phyloP scores from a whole-genome alignment of 2,329 filamentous ascomycete genomes.

The Stromatinia cepivora region DNA sequence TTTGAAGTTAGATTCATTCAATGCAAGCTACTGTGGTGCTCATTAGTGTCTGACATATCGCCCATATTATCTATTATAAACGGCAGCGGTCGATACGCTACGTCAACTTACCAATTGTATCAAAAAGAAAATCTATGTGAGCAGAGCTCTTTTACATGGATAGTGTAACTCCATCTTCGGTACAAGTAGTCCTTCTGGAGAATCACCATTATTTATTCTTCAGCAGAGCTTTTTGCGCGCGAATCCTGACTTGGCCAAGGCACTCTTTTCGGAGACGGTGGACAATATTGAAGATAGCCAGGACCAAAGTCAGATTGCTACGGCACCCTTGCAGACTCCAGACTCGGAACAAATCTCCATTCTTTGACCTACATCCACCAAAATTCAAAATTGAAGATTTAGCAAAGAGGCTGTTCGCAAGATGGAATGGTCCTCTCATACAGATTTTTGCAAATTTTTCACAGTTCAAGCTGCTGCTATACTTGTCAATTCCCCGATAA shows the following conservation, averaged over 20 bases:
- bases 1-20: not conserved
- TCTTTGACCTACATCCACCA: not conserved
- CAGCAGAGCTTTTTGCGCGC: not conserved
- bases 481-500: not conserved
- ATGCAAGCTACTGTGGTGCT: not conserved
- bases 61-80: not conserved
- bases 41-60: not conserved
- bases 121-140: not conserved
- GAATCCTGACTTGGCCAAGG: not conserved
- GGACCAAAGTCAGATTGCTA: not conserved
- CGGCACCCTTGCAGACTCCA: not conserved
- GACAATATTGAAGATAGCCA: not conserved
- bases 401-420: conserved; percentile 31
- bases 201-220: not conserved
- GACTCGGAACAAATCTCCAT: not conserved
- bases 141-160: not conserved
- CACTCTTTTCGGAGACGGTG: not conserved
- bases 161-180: not conserved
- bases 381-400: conserved; percentile 31
- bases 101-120: not conserved
- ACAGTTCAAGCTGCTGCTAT: not conserved
- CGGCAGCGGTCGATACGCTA: not conserved
- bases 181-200: not conserved
- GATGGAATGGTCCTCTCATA: conserved; percentile 31
- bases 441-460: not conserved